These are phyloP conservation scores for Sherardia arvensis DNA, from an alignment of 257 asterid genomes.

Conservation along the genomic window DNA sequence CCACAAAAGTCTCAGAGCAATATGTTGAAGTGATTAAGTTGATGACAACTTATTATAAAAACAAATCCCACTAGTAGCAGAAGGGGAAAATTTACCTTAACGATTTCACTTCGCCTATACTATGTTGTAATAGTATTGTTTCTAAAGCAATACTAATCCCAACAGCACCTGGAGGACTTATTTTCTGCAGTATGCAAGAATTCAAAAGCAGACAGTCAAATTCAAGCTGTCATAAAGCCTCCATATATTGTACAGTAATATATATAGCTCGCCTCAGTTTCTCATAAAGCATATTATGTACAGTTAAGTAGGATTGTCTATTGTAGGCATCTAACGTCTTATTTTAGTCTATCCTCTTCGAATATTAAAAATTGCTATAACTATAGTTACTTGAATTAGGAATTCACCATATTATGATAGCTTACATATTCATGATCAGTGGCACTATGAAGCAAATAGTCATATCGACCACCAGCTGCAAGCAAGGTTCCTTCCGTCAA, in stretches of 20 bases:
- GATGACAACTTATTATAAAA: background rate
- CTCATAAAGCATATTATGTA: background rate
- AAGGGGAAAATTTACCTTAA: conserved; percentile 31
- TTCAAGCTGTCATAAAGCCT: background rate
- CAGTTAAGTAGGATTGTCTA: too few relatives aligned
- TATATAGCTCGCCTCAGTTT: background rate
- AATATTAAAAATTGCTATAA: too few relatives aligned
- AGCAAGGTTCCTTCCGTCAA: conserved; percentile 80
- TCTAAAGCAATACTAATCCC: conserved; percentile 93
- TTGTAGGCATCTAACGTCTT: background rate
- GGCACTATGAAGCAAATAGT: conserved; percentile 61
- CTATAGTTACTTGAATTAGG: background rate
- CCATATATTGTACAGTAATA: background rate
- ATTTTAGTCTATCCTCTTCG: background rate
- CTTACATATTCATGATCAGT: conserved; percentile 60
- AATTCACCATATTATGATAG: conserved; percentile 7
- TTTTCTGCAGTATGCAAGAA: conserved; percentile 45
- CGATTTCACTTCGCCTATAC: conserved; percentile 41
- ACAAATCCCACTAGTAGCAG: background rate
- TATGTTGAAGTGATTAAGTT: background rate
- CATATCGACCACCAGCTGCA: conserved; percentile 97
- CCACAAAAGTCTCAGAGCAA: background rate
- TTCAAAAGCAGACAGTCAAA: background rate
- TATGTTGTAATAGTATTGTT: conserved; percentile 64
- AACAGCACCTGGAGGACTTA: conserved; percentile 82